A percentile compares a stretch with the other conserved stretches of the same genome.
Evolutionary conservation across 495 filamentous ascomycete genomes (phyloP).

Genomic region (Aspergillus avenaceus): DNA sequence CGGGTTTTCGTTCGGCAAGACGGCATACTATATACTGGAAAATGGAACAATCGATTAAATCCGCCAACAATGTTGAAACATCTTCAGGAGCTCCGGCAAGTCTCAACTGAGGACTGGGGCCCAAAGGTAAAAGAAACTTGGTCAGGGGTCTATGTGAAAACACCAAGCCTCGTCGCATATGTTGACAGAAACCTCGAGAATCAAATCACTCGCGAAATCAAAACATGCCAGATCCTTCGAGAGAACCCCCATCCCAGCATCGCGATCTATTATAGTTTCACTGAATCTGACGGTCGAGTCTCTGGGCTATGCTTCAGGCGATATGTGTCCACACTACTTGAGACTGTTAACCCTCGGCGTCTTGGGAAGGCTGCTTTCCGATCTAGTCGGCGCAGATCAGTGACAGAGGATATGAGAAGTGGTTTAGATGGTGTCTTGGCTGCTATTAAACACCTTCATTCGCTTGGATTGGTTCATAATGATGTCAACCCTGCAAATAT

Average conservation of each 20-base stretch:
- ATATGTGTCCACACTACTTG: constrained; percentile 29
- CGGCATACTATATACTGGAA: constrained; percentile 19
- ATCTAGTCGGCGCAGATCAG: constrained; percentile 14
- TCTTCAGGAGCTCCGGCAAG: constrained; percentile 17
- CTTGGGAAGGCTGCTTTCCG: constrained; percentile 16
- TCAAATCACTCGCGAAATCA: constrained; percentile 18
- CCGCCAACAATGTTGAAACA: constrained; percentile 13
- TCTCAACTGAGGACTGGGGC: constrained; percentile 16
- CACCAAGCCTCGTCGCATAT: constrained; percentile 21
- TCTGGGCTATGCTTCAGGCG: constrained; percentile 35
- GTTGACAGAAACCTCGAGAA: constrained; percentile 14
- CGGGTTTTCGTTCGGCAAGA: constrained; percentile 15
- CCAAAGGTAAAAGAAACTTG: constrained; percentile 11
- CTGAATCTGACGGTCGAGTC: constrained; percentile 26
- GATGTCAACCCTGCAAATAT: constrained; percentile 37
- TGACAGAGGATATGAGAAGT: constrained; percentile 12
- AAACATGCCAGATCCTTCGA: constrained; percentile 29
- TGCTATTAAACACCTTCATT: constrained; percentile 35
- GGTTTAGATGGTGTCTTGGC: constrained; percentile 22
- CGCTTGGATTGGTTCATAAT: constrained; percentile 32
- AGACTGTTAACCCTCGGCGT: constrained; percentile 21
- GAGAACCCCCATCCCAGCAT: constrained; percentile 36
- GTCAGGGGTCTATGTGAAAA: constrained; percentile 23
- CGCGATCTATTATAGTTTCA: constrained; percentile 31
- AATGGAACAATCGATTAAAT: constrained; percentile 17